phyloP scores from a whole-genome alignment of 257 asterid species.

The Solanum stenotomum region DNA sequence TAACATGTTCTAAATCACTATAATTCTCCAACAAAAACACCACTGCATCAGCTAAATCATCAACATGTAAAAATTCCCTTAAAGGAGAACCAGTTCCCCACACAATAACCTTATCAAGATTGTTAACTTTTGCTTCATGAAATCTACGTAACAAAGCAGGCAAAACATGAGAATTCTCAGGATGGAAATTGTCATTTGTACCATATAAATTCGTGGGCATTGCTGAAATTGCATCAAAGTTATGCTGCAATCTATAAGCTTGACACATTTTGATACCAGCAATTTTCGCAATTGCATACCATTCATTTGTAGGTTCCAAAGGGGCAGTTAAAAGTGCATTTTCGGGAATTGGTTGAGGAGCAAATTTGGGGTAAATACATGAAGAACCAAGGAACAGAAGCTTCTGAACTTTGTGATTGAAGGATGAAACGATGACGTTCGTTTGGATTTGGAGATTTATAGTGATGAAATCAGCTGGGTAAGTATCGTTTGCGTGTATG shows the following conservation, averaged over 20 bases:
- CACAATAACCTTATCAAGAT: slow-evolving; percentile 56
- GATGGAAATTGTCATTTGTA: slow-evolving; percentile 77
- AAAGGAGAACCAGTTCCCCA: slow-evolving; percentile 93
- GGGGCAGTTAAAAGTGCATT: slow-evolving; percentile 69
- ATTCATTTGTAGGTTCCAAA: slow-evolving; percentile 80
- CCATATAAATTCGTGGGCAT: slow-evolving; percentile 90
- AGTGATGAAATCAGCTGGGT: slow-evolving; percentile 94
- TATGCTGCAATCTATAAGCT: slow-evolving; percentile 64
- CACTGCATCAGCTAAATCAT: slow-evolving; percentile 78
- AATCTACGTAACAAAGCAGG: slow-evolving; percentile 80
- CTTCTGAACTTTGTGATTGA: slow-evolving; percentile 38
- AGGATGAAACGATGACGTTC: slow-evolving; percentile 72
- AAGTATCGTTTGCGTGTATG: slow-evolving; percentile 81
- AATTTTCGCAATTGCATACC: slow-evolving; percentile 90
- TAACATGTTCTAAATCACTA: slow-evolving; percentile 74
- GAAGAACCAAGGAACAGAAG: slow-evolving; percentile 84
- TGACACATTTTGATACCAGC: slow-evolving; percentile 89
- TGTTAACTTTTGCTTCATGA: slow-evolving; percentile 59
- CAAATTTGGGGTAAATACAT: slow-evolving; percentile 93
- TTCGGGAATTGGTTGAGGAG: slow-evolving; percentile 94
- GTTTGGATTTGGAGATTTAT: slow-evolving; percentile 87
- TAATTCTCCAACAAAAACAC: slow-evolving; percentile 65
- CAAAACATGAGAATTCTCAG: slow-evolving; percentile 84
- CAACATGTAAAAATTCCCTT: slow-evolving; percentile 88
- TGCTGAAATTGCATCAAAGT: slow-evolving; percentile 73